Percentiles rank a stretch among this genome's conserved stretches.
phyloP scores from a whole-genome alignment of 1,139 yeast species.

The Zygoascus sp. region DNA sequence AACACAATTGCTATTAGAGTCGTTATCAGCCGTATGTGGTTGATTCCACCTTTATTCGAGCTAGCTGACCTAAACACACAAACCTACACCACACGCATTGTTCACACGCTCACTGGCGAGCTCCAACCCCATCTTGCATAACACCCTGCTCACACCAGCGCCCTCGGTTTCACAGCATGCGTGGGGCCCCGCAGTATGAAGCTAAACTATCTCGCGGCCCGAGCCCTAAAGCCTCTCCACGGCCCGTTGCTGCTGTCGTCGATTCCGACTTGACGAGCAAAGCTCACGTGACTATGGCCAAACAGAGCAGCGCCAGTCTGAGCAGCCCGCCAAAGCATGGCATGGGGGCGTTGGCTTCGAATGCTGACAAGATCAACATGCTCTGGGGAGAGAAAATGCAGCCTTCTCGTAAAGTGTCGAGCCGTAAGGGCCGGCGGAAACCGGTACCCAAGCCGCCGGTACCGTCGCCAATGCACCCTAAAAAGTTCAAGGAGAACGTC shows the following conservation, averaged over 20 bases:
- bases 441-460: background rate
- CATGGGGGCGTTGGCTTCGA: background rate
- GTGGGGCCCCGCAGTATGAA: too few relatives aligned
- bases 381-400: background rate
- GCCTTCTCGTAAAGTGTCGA: background rate
- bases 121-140: too few relatives aligned
- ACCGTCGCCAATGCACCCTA: conserved; percentile 5
- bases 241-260: background rate
- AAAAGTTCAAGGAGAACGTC: background rate
- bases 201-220: too few relatives aligned
- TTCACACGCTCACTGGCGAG: too few relatives aligned
- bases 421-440: background rate
- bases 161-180: too few relatives aligned
- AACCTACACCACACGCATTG: too few relatives aligned
- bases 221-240: too few relatives aligned
- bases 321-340: background rate
- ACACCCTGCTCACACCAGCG: too few relatives aligned
- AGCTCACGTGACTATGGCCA: background rate
- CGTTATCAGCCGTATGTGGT: too few relatives aligned
- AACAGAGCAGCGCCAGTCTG: background rate
- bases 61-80: too few relatives aligned
- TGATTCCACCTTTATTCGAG: too few relatives aligned
- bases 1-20: too few relatives aligned
- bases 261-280: background rate
- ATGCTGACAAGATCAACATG: background rate